phyloP scores from a whole-genome alignment of 139 green algal species.

The Tetradesmus obliquus region DNA sequence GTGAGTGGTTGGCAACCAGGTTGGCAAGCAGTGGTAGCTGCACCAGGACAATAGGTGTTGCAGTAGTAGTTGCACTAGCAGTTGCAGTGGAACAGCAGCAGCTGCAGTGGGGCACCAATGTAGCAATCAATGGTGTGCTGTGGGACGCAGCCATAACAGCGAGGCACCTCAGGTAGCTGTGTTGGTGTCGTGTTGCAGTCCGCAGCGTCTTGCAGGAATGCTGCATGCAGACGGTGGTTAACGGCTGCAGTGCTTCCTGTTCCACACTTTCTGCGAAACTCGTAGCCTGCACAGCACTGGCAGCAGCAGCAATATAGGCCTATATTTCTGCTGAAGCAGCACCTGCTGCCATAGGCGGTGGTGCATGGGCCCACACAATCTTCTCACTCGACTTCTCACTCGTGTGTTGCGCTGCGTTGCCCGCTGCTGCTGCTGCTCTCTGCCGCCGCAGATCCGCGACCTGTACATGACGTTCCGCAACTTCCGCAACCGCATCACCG shows the following conservation, averaged over 20 bases:
- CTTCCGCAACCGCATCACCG: constrained; percentile 89
- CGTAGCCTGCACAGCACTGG: too few relatives aligned
- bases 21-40: not conserved
- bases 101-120: too few relatives aligned
- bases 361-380: not conserved
- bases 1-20: constrained; percentile 55
- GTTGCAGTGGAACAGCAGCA: not conserved
- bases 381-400: not conserved
- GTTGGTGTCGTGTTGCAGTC: too few relatives aligned
- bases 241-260: too few relatives aligned
- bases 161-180: too few relatives aligned
- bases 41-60: not conserved
- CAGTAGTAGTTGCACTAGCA: not conserved
- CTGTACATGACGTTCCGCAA: constrained; percentile 97
- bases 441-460: constrained; percentile 79
- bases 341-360: not conserved
- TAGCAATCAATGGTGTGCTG: too few relatives aligned
- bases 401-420: too few relatives aligned
- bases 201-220: too few relatives aligned
- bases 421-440: not conserved
- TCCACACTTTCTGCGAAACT: too few relatives aligned
- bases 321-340: not conserved
- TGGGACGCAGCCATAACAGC: too few relatives aligned
- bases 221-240: too few relatives aligned
- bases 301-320: too few relatives aligned